Percentiles rank a stretch among this genome's conserved stretches.
Evolutionary conservation across 768 basidiomycete species (phyloP).

Genomic region (Hericium erinaceus): DNA sequence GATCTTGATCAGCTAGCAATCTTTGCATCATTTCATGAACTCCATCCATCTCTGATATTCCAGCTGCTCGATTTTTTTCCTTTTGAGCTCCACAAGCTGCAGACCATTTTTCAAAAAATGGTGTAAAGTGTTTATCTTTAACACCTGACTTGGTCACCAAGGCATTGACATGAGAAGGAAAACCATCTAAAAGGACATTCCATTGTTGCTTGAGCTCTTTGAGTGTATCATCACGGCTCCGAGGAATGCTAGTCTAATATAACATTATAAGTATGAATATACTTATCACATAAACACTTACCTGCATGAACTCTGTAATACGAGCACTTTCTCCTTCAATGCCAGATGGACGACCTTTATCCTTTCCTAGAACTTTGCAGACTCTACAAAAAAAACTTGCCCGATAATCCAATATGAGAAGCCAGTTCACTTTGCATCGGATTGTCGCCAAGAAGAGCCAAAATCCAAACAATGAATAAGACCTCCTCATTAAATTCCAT

Average conservation of each 20-base stretch:
- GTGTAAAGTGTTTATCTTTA: neutral
- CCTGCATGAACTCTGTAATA: neutral
- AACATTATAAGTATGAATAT: no score
- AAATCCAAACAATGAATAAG: constrained; percentile 8
- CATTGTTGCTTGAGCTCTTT: neutral
- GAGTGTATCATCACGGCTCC: neutral
- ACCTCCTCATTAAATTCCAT: constrained; percentile 1
- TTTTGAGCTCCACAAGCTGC: neutral
- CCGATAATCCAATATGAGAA: constrained; percentile 32
- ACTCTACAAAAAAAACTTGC: constrained; percentile 31
- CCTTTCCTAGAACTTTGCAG: constrained; percentile 20
- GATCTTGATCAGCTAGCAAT: no score
- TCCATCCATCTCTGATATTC: no score
- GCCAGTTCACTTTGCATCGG: constrained; percentile 37
- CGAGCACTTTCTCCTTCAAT: neutral
- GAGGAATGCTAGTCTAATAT: neutral
- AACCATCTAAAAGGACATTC: no score
- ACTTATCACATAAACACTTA: no score
- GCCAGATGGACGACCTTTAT: neutral
- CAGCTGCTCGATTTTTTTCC: no score
- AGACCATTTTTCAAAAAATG: neutral
- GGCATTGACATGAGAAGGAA: no score
- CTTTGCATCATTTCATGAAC: no score
- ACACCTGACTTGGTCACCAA: neutral
- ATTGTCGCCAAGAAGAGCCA: constrained; percentile 31